Evolutionary conservation across 2,329 filamentous ascomycete species (phyloP), one percentile per base, ranked within the genome.

Genomic region (Aspergillus sp.): DNA sequence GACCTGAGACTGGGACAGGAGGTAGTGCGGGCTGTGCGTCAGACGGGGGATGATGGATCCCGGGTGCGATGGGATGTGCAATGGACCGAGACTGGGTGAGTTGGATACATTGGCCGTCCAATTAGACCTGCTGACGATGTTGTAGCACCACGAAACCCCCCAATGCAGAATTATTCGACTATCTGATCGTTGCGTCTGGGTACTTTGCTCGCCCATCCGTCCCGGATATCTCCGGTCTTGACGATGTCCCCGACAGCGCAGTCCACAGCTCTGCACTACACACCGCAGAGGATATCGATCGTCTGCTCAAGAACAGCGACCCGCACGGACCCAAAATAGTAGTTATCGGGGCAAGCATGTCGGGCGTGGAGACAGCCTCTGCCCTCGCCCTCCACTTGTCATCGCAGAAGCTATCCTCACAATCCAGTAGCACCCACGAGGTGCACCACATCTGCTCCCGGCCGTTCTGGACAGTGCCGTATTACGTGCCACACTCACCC

Each of bases 331-430:
- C 82, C 16, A 89, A 85, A 62, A 83, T 94, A 14, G 76, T 90
- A 1, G 77, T 95, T 0, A 82, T 91, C 1, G 90, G 90, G 0
- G 89, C 89, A 0, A 88, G 91, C 61, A 91, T 94, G 80, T 93
- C 89, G 2, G 89, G 89, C 0, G 82, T 88, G 4, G 90, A 95
- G 73, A 86, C 87, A 45, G 86, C 89, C 0, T 85, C 83, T 9
- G 84, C 85, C 2, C 82, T 92, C 46, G 88, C 88, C 10, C 78
- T 83, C 4, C 84, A 91, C 56, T 69, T 93, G 1, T 92, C 89
- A 0, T 84, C 84, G 5, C 79, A 80, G 2, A 69, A 45, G 0
- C 44, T 41, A 2, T 79, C 82, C 0, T 81, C 84, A 0, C 84
- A 81, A 59, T 19, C 17, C 6, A 38, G 17, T n/a, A 24, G 36